phyloP scores from a whole-genome alignment of 495 filamentous ascomycete species.

The Darksidea phi region DNA sequence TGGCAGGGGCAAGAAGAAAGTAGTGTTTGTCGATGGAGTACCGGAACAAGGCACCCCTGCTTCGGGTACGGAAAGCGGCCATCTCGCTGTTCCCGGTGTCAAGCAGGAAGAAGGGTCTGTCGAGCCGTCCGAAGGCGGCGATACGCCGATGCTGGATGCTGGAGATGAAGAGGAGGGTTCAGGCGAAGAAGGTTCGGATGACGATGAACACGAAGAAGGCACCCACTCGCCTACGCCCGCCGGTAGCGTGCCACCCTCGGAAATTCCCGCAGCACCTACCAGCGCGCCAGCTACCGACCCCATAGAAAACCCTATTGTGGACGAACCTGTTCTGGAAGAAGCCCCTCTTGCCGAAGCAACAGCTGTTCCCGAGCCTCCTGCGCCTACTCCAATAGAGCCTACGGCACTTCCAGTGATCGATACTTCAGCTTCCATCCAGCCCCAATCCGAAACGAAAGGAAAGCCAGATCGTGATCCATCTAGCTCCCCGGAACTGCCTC shows the following conservation, averaged over 20 bases:
- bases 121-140: slow-evolving; percentile 38
- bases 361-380: slow-evolving; percentile 7
- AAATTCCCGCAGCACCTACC: not conserved
- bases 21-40: slow-evolving; percentile 39
- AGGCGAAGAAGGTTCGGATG: slow-evolving; percentile 39
- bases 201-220: slow-evolving; percentile 25
- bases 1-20: slow-evolving; percentile 44
- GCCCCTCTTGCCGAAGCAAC: not conserved
- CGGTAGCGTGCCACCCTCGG: not conserved
- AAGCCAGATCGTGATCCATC: slow-evolving; percentile 20
- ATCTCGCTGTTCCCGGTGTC: slow-evolving; percentile 12
- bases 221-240: not conserved
- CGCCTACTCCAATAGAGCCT: not conserved
- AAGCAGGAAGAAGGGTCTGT: slow-evolving; percentile 35
- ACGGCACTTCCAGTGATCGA: not conserved
- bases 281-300: not conserved
- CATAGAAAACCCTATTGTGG: not conserved
- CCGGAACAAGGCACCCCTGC: slow-evolving; percentile 22
- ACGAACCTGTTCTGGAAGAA: slow-evolving; percentile 6
- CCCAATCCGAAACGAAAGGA: slow-evolving; percentile 5
- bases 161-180: slow-evolving; percentile 34
- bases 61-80: slow-evolving; percentile 21
- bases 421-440: not conserved
- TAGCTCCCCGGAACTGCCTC: slow-evolving; percentile 40
- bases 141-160: slow-evolving; percentile 39